phyloP scores from a whole-genome alignment of 257 asterid species.

The Euphrasia confusa region DNA sequence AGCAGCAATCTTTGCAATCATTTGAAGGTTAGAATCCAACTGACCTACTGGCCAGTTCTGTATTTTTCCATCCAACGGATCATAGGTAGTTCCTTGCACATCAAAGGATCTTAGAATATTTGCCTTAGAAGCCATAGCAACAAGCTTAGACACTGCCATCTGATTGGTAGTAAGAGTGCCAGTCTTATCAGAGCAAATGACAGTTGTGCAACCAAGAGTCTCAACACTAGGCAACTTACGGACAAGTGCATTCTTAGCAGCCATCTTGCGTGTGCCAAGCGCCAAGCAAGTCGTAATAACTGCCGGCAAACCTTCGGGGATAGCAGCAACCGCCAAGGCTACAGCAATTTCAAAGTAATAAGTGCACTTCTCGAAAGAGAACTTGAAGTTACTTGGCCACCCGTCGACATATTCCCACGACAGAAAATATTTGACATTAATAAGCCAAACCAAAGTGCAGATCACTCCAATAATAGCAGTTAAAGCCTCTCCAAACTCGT shows the following conservation, averaged over 20 bases:
- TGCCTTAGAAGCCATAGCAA: constrained; percentile 62
- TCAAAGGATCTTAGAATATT: constrained; percentile 49
- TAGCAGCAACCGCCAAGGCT: constrained; percentile 98
- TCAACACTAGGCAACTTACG: constrained; percentile 99
- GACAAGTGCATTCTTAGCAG: constrained; percentile 99
- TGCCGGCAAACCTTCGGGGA: constrained; percentile 98
- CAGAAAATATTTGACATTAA: constrained; percentile 90
- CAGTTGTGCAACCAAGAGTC: constrained; percentile 99
- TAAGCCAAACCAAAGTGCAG: constrained; percentile 89
- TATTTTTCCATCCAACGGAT: constrained; percentile 88
- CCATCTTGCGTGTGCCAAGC: constrained; percentile 99
- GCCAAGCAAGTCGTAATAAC: constrained; percentile 98
- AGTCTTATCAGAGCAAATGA: constrained; percentile 95
- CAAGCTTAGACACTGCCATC: constrained; percentile 93
- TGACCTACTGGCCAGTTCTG: constrained; percentile 65
- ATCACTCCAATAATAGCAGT: constrained; percentile 84
- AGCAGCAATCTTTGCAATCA: constrained; percentile 92
- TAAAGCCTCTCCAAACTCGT: constrained; percentile 90
- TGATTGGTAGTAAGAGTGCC: constrained; percentile 97
- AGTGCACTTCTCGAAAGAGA: constrained; percentile 98
- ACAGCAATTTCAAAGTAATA: constrained; percentile 98
- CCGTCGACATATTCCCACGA: constrained; percentile 91
- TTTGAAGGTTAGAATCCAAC: constrained; percentile 76
- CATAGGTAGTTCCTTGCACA: constrained; percentile 80
- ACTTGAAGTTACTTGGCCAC: constrained; percentile 90